These are phyloP conservation scores for Chrysosporium keratinophilum DNA, from an alignment of 2,329 filamentous ascomycete genomes.

Conservation along the genomic window DNA sequence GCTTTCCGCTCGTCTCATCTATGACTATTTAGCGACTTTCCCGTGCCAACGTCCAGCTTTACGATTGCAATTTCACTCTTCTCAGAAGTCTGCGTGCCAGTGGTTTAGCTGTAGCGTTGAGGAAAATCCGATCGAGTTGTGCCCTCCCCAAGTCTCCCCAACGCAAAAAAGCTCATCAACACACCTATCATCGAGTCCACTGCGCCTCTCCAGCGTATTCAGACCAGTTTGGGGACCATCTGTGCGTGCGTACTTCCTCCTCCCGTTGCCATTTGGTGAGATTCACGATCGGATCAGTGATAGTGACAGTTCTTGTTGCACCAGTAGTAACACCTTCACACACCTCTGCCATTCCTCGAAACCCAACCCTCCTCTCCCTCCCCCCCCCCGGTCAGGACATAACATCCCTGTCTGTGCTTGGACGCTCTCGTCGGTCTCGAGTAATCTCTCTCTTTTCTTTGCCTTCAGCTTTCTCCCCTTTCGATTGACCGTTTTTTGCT, in stretches of 20 bases:
- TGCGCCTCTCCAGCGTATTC: not conserved
- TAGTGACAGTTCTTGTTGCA: constrained; percentile 8
- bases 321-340: constrained; percentile 6
- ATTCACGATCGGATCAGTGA: not conserved
- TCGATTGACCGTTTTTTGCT: constrained; percentile 16
- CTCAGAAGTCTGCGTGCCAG: not conserved
- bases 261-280: constrained; percentile 1
- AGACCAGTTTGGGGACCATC: not conserved
- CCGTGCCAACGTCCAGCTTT: not conserved
- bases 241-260: constrained; percentile 13
- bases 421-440: constrained; percentile 10
- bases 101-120: constrained; percentile 10
- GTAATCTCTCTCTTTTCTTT: constrained; percentile 12
- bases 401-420: constrained; percentile 16
- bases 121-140: not conserved
- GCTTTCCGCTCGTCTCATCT: constrained; percentile 3
- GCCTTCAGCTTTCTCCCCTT: constrained; percentile 18
- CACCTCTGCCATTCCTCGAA: not conserved
- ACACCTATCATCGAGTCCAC: not conserved
- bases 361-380: not conserved
- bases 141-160: not conserved
- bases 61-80: constrained; percentile 1
- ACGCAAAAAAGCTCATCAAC: constrained; percentile 6
- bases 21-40: constrained; percentile 1
- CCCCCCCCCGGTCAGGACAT: constrained; percentile 19